Percentiles rank a stretch among this genome's conserved stretches.
Conservation (phyloP, 345 rosid genomes). For the Melaleuca quinquenervia region DNA sequence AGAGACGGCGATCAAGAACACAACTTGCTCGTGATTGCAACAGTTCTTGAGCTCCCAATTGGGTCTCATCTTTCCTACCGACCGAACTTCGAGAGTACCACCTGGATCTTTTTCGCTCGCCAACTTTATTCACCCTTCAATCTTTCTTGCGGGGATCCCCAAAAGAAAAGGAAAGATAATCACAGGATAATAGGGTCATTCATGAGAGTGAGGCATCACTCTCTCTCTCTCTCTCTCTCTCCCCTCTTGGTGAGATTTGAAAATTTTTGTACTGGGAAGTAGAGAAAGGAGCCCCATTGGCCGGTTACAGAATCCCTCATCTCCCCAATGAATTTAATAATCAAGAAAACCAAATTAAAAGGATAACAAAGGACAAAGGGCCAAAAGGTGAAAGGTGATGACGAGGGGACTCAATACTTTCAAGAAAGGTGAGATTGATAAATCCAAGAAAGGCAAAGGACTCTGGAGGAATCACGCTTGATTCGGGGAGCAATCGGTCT, state of each 20-base stretch:
- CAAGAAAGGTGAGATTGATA: background rate
- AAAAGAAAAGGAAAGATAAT: background rate
- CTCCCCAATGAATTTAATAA: background rate
- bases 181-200: background rate
- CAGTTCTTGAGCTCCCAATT: constrained; percentile 51
- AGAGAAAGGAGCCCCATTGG: background rate
- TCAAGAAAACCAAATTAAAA: background rate
- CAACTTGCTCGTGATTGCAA: constrained; percentile 50
- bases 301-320: background rate
- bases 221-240: background rate
- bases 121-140: background rate
- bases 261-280: background rate
- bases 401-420: background rate
- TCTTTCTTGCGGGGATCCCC: background rate
- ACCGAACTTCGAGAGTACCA: background rate
- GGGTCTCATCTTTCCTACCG: constrained; percentile 11
- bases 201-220: background rate
- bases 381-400: background rate
- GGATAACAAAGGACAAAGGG: background rate
- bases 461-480: background rate
- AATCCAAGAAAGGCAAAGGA: background rate
- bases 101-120: background rate
- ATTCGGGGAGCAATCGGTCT: background rate
- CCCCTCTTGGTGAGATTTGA: background rate
- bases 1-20: constrained; percentile 37